Evolutionary conservation across 345 rosid species (phyloP), one percentile per base, ranked within the genome.

Genomic region (Hibiscus mutabilis): DNA sequence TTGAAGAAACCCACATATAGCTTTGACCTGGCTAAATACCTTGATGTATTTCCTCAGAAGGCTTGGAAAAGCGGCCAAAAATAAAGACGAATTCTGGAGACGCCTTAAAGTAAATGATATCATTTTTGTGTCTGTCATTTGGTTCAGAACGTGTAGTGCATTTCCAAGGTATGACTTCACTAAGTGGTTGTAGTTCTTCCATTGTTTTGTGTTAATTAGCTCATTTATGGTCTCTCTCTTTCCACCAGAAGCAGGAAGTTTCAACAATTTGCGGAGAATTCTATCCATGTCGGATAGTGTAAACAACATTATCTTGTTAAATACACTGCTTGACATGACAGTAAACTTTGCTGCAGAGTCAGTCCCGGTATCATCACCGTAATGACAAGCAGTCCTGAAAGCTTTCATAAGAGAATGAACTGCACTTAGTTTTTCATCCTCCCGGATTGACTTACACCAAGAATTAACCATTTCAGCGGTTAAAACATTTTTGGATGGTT

Each of bases 131-230:
- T 95, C 98, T 0, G 99, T 95, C 98, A 95, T 95, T 83, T 92
- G 99, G 74, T 95, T 95, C 74, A 95, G 75, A 71, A 95, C 90
- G 55, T 92, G 97, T 65, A 95, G 81, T 0, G 98, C 85, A 80
- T 95, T 95, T 65, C 96, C 98, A 27, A 95, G 92, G 75, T 95
- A 95, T 4, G 98, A 95, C 82, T 88, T 92, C n/a, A 89, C 90
- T 79, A 92, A 77, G 80, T 92, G 94, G 62, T 81, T 90, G 76
- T 89, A 88, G 42, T 82, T 92, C 82, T 88, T 89, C 99, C 99
- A 95, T 31, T 84, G 92, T 73, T 85, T 86, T 13, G 96, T 85
- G 78, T 18, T 76, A 71, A 82, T 83, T 57, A 95, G 53, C 55
- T 86, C 87, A 74, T 72, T 35, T 59, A 90, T 75, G 3, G 76